Conservation (phyloP, 768 basidiomycete genomes). For the Agaricus blazei region DNA sequence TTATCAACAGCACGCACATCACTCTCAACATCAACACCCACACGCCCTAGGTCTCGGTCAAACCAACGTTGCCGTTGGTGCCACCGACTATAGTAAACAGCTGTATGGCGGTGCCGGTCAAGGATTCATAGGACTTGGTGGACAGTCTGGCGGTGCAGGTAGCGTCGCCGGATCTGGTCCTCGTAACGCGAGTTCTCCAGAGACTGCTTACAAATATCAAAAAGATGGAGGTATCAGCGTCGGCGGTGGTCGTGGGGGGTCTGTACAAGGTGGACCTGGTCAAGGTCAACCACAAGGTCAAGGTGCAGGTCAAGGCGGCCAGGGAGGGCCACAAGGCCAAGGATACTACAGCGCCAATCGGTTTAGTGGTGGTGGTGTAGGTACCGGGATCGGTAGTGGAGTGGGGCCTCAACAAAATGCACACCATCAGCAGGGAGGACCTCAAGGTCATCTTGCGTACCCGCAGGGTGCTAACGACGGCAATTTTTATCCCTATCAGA, state of each 20-base stretch:
- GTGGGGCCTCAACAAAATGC: constrained; percentile 36
- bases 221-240: constrained; percentile 57
- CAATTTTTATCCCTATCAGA: constrained; percentile 69
- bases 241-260: constrained; percentile 38
- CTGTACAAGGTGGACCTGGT: constrained; percentile 41
- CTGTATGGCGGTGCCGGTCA: constrained; percentile 43
- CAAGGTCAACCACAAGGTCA: constrained; percentile 52
- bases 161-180: constrained; percentile 38
- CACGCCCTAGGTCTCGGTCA: constrained; percentile 41
- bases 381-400: constrained; percentile 28
- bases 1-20: constrained; percentile 46
- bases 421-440: constrained; percentile 39
- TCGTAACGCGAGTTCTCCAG: constrained; percentile 56
- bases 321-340: constrained; percentile 46
- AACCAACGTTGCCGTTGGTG: constrained; percentile 30
- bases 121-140: constrained; percentile 64
- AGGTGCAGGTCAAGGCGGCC: constrained; percentile 38
- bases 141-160: constrained; percentile 33
- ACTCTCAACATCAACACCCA: constrained; percentile 50
- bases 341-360: constrained; percentile 44
- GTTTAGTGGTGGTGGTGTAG: constrained; percentile 32
- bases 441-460: constrained; percentile 58
- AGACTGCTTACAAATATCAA: constrained; percentile 67
- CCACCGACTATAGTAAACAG: constrained; percentile 39
- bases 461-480: constrained; percentile 61